Evolutionary conservation across 2,329 filamentous ascomycete genomes (phyloP), one percentile per base, ranked within the genome.

Genomic region (Curvularia hawaiiensis): DNA sequence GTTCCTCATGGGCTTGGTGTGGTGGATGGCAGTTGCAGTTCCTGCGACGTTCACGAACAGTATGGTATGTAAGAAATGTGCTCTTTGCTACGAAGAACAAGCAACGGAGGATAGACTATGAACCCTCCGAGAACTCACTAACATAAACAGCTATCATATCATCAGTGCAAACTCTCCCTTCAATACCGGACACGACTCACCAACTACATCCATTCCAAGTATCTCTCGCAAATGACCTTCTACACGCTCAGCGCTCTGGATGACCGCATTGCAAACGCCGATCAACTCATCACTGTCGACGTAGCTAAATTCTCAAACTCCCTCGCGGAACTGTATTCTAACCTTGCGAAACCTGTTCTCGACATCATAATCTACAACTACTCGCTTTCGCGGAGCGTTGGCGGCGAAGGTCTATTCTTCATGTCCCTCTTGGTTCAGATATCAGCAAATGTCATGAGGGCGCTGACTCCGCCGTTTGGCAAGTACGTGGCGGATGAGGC

Each of bases 281-380:
- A 99, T 73, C 95, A 99, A 78, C 85, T 99, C 43, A 96, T 99
- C 68, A 95, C 94, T 0, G 94, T 98, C 28, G 95, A 99, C 74
- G 92, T 99, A 10, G 90, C 93, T 60, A 94, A 95, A 69, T 99
- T 99, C 80, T 95, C 93, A 26, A 97, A 96, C 75, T 96, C 91
- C 67, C 79, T 98, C 60, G 94, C 95, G 1, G 94, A 98, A 75
- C 80, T 99, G 7, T 99, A 99, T 77, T 96, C 93, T 61, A 98
- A 98, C 73, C 80, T 99, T 38, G 95, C 95, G 2, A 99, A 99
- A 75, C 95, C 95, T 0, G 83, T 96, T 4, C 81, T 99, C 20
- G 95, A 99, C 66, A 97, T 99, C 88, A 85, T 92, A 45, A 96
- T 99, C 62, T 99, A 99, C 79, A 98, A 95, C 55, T 96, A 92